Evolutionary conservation across 2,329 filamentous ascomycete genomes (phyloP).

Genomic region (Sporothrix pseudoabietina): DNA sequence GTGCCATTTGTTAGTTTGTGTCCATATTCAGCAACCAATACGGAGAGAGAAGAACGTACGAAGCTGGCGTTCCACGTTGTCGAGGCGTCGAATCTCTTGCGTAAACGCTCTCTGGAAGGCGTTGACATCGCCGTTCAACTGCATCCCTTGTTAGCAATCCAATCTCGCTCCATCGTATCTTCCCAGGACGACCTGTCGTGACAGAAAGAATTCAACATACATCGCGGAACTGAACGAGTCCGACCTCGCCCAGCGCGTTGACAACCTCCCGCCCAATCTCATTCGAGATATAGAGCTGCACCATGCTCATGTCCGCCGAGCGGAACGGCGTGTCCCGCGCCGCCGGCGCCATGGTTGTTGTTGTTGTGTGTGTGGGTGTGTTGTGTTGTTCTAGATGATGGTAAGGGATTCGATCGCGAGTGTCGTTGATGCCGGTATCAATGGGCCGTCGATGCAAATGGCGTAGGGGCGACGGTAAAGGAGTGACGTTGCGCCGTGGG

Average conservation of each 20-base stretch:
- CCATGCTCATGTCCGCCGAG: conserved; percentile 99
- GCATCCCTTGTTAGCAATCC: conserved; percentile 32
- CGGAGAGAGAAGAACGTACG: conserved; percentile 63
- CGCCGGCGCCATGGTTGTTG: conserved; percentile 62
- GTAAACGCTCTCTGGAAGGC: conserved; percentile 98
- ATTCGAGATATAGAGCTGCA: conserved; percentile 98
- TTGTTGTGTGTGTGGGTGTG: conserved; percentile 30
- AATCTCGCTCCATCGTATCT: not conserved
- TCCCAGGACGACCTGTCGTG: not conserved
- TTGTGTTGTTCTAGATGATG: not conserved
- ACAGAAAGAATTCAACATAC: conserved; percentile 56
- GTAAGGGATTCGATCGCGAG: not conserved
- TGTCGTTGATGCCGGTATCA: conserved; percentile 2
- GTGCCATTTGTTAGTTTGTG: not conserved
- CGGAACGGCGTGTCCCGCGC: conserved; percentile 94
- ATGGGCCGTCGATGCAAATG: conserved; percentile 10
- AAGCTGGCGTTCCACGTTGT: conserved; percentile 97
- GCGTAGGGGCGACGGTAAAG: conserved; percentile 5
- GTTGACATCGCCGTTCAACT: conserved; percentile 91
- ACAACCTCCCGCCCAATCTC: conserved; percentile 98
- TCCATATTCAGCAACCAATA: not conserved
- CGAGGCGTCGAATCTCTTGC: conserved; percentile 92
- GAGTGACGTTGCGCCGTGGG: conserved; percentile 29
- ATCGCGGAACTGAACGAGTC: conserved; percentile 95
- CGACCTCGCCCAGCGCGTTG: conserved; percentile 92